Base-by-base conservation (phyloP, 805 yeast genomes). In the Candida corydali region DNA sequence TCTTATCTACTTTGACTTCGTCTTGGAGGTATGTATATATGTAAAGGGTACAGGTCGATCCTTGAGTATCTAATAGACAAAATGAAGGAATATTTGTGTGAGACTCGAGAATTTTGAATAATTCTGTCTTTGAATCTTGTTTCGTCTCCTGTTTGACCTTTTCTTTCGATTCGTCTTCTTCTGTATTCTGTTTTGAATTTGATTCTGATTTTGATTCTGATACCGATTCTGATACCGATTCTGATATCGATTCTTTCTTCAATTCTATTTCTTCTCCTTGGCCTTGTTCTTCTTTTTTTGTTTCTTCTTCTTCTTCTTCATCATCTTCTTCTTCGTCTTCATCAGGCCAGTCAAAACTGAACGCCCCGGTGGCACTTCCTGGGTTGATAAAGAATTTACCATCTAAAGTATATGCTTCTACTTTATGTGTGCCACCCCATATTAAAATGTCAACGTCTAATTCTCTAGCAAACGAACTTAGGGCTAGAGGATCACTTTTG, bases 341-440 rank as follows among this genome's bases (percentile, higher is more conserved):
- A 40, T 80, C 80, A 62, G 80, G 77, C 50, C 80, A 82, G 34
- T 57, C 62, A 22, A 84, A 73, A 29, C 74, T 73, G 46, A 74
- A 78, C 0, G 97, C 96, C 17, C 98, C 98, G 0, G 97, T 89
- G 28, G 95, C 95, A 54, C 95, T 83, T 0, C 98, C 98, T 0
- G 98, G 98, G 56, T 86, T 91, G n/a, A 93, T 74, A 52, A 93
- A 93, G 57, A 89, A 86, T 59, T 86, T 86, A 16, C 94, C 95
- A 46, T 88, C 98, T 40, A 89, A 64, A 8, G 93, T 85, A 52
- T 88, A 91, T 0, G 97, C 96, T 54, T 91, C 98, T 4, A 87
- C 94, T 45, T 79, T 77, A 55, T 87, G 95, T 2, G 95, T 83
- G 0, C 96, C 95, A 10, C 98, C 97, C 84, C 93, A 87, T 10